phyloP scores from a whole-genome alignment of 202 grass and related monocot species.

The Hordeum pubiflorum region DNA sequence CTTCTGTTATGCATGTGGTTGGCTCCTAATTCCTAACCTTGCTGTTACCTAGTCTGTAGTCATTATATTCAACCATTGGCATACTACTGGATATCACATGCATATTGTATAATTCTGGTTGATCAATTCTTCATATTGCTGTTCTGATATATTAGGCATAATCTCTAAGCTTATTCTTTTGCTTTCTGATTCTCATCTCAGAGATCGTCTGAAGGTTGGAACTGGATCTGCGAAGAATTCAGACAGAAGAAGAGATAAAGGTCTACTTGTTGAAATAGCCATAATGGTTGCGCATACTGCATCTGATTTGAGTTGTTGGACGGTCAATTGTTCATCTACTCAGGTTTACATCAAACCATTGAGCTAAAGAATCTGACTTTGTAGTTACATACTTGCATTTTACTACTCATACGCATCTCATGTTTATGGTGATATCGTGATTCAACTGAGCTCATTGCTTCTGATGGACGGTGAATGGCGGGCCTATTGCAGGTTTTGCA shows the following conservation, averaged over 20 bases:
- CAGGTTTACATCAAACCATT: constrained; percentile 40
- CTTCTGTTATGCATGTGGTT: neutral
- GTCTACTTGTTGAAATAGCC: constrained; percentile 35
- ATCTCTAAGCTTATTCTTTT: neutral
- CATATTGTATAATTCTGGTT: neutral
- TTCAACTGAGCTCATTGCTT: neutral
- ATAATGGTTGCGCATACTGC: constrained; percentile 35
- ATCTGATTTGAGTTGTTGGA: constrained; percentile 39
- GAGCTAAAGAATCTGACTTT: neutral
- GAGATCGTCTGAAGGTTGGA: constrained; percentile 47
- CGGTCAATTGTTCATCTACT: constrained; percentile 25
- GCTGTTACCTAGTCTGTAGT: neutral
- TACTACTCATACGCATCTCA: neutral
- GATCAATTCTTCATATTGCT: neutral
- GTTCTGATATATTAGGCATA: neutral
- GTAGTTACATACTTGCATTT: neutral
- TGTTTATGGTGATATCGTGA: neutral
- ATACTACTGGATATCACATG: neutral
- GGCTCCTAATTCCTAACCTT: neutral
- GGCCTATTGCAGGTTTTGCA: constrained; percentile 55
- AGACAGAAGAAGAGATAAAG: constrained; percentile 31
- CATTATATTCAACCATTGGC: neutral
- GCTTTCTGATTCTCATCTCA: constrained; percentile 24
- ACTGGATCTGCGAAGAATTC: constrained; percentile 33
- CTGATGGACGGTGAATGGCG: constrained; percentile 3